Conservation (phyloP, 805 yeast genomes). For the Saturnispora zaruensis region DNA sequence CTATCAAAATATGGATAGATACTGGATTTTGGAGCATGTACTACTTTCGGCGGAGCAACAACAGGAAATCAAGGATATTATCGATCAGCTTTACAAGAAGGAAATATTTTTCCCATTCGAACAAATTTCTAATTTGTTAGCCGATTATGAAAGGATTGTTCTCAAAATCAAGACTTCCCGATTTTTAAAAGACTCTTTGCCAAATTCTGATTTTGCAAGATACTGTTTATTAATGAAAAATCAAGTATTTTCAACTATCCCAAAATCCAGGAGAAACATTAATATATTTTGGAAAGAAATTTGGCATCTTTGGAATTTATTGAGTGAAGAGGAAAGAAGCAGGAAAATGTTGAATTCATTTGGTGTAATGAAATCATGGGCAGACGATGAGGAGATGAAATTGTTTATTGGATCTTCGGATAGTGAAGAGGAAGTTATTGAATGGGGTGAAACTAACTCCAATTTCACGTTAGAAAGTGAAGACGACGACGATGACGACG, state of each 20-base stretch:
- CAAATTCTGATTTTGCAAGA: conserved; percentile 24
- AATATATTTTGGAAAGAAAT: conserved; percentile 23
- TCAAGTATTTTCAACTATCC: conserved; percentile 15
- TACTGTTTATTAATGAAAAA: conserved; percentile 20
- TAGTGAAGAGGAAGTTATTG: conserved; percentile 11
- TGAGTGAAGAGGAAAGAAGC: conserved; percentile 15
- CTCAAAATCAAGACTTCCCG: conserved; percentile 8
- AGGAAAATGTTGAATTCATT: conserved; percentile 11
- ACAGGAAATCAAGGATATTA: conserved; percentile 4
- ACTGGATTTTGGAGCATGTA: conserved; percentile 15
- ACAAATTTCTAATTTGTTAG: conserved; percentile 7
- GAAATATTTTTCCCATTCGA: conserved; percentile 11
- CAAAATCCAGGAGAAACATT: conserved; percentile 18
- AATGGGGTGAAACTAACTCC: conserved; percentile 8
- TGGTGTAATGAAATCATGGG: conserved; percentile 18
- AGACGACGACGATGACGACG: neutral
- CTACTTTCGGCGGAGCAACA: conserved; percentile 11
- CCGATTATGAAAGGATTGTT: conserved; percentile 6
- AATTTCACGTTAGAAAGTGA: neutral
- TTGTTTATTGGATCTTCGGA: conserved; percentile 16
- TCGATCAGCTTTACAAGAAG: conserved; percentile 3
- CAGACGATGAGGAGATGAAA: conserved; percentile 20
- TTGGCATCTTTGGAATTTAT: conserved; percentile 17
- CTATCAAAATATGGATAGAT: neutral
- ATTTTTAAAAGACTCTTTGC: conserved; percentile 19